Evolutionary conservation across 768 basidiomycete species (phyloP).

Genomic region (Gloeophyllum trabeum): DNA sequence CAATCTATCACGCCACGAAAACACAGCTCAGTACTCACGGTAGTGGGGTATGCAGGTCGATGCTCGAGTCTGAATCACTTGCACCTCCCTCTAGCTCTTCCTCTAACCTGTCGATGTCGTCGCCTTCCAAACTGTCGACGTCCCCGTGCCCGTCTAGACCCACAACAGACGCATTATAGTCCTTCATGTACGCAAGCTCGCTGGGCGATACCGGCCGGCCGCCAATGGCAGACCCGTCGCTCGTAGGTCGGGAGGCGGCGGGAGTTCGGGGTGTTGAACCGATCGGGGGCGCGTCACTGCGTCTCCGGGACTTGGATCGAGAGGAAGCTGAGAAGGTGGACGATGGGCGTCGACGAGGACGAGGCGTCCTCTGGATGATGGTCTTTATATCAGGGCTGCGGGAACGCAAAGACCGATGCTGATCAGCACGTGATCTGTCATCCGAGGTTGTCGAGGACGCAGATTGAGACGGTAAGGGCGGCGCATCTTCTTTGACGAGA

Average conservation of each 20-base stretch:
- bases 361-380: constrained; percentile 20
- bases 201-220: not conserved
- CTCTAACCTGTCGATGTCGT: constrained; percentile 8
- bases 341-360: constrained; percentile 6
- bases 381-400: constrained; percentile 19
- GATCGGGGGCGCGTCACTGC: not conserved
- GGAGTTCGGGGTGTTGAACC: not conserved
- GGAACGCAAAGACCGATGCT: too few relatives aligned
- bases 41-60: constrained; percentile 27
- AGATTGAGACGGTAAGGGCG: too few relatives aligned
- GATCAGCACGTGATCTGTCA: too few relatives aligned
- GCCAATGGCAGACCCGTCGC: not conserved
- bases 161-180: not conserved
- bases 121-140: not conserved
- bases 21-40: constrained; percentile 17
- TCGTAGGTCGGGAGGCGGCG: not conserved
- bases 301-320: not conserved
- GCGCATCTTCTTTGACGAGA: too few relatives aligned
- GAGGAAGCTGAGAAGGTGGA: not conserved
- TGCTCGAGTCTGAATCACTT: constrained; percentile 23
- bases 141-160: too few relatives aligned
- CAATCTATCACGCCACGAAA: not conserved
- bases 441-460: too few relatives aligned
- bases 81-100: constrained; percentile 14
- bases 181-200: not conserved